Evolutionary conservation across 1,284 basidiomycete genomes (phyloP), one percentile per base, ranked within the genome.

Genomic region (Polyporus tsugae): DNA sequence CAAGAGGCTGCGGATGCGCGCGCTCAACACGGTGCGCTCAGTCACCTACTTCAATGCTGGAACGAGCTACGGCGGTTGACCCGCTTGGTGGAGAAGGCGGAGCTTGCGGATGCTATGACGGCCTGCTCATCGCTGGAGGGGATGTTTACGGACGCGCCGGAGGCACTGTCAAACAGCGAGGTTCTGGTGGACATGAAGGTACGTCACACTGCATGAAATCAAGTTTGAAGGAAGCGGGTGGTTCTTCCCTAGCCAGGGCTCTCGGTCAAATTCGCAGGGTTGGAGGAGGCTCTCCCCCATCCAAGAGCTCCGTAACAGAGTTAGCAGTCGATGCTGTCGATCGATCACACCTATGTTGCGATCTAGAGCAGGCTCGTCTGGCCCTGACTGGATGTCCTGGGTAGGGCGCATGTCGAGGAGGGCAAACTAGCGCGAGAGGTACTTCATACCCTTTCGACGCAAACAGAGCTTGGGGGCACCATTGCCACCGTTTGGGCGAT

Each of bases 131-230:
- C 76, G 15, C 72, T 92, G 62, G 81, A 88, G 55, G 70, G 73
- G 2, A 70, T 87, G 22, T 75, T 94, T 6, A 78, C 80, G 29
- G 75, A 74, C n/a, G 82, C 85, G 3, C 90, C 91, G 5, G 71
- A 75, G n/a, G 83, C 88, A 19, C 74, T 94, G 53, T 78, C 79
- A 25, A 79, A 84, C 57, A 85, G 88, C n/a, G 75, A 80, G 22
- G 81, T 91, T 25, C 82, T 88, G 72, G 69, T 71, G 29, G 89
- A 91, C 71, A 74, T 93, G 63, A 88, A 85, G 82, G 93, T 92
- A 73, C 52, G 83, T 74, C 10, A 29, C 11, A 2, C 6, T 11
- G n/a, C 7, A 15, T 38, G n/a, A 35, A 3, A 22, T 46, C n/a
- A 11, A 6, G 46, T 29, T 29, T 29, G 29, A 29, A 29, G 29